Conservation (phyloP, 257 asterid genomes). For the Solanum sejunctum region DNA sequence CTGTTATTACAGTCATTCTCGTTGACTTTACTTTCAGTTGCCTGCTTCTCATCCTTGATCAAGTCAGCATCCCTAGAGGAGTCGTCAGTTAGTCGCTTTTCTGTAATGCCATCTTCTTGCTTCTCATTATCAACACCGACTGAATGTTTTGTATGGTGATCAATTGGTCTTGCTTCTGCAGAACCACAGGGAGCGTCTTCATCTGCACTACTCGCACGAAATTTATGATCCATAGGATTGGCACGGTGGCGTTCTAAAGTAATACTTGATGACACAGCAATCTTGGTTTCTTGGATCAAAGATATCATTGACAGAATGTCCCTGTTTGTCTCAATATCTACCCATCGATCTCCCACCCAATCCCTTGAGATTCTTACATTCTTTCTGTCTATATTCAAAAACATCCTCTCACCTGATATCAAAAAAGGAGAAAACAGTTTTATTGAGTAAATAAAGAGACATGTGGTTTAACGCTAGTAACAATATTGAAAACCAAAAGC, state of each 20-base stretch:
- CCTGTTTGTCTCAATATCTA: constrained; percentile 54
- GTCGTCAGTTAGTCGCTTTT: constrained; percentile 35
- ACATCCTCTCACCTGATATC: constrained; percentile 65
- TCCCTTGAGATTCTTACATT: constrained; percentile 72
- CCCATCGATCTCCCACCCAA: constrained; percentile 84
- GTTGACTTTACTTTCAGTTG: constrained; percentile 16
- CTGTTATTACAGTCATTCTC: constrained; percentile 9
- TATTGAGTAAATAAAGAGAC: not conserved
- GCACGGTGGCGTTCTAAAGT: constrained; percentile 35
- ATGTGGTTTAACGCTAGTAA: not conserved
- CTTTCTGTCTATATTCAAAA: constrained; percentile 33
- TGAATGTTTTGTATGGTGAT: not conserved
- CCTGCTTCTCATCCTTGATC: constrained; percentile 26
- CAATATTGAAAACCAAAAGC: not conserved
- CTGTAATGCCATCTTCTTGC: constrained; percentile 14
- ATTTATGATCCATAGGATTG: constrained; percentile 26
- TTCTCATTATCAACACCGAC: not conserved
- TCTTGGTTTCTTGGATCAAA: constrained; percentile 41
- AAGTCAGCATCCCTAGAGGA: constrained; percentile 28
- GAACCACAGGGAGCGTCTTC: constrained; percentile 20
- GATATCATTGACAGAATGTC: constrained; percentile 43
- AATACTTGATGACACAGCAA: constrained; percentile 30
- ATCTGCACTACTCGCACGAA: constrained; percentile 17
- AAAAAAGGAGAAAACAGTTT: not conserved
- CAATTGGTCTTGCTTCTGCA: not conserved